phyloP scores from a whole-genome alignment of 2,329 filamentous ascomycete species.

The Colletotrichum tropicale region DNA sequence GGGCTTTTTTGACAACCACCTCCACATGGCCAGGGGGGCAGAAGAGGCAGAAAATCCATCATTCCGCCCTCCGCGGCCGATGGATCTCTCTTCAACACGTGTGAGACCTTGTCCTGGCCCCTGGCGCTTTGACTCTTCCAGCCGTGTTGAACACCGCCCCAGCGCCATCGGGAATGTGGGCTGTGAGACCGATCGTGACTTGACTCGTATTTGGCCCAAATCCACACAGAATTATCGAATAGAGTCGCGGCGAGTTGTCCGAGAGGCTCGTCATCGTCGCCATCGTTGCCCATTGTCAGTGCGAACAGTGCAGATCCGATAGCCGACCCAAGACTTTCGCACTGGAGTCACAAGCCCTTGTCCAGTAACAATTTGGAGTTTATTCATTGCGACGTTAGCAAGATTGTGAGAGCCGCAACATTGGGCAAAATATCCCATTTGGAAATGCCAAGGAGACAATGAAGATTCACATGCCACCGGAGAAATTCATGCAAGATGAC shows the following conservation, averaged over 20 bases:
- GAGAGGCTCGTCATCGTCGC: not conserved
- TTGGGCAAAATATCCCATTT: not conserved
- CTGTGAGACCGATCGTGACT: not conserved
- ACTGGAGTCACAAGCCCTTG: not conserved
- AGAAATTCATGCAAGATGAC: not conserved
- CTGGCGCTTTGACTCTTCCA: not conserved
- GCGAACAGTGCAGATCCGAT: slow-evolving; percentile 16
- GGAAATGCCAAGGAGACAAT: not conserved
- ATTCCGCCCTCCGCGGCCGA: not conserved
- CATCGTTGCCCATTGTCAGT: not conserved
- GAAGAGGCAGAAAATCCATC: not conserved
- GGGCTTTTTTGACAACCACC: not conserved
- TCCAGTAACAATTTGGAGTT: not conserved
- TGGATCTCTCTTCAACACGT: not conserved
- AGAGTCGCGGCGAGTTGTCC: not conserved
- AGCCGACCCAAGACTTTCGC: slow-evolving; percentile 1
- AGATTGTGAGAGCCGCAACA: not conserved
- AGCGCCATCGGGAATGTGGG: not conserved
- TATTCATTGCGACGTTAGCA: not conserved
- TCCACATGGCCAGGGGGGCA: not conserved
- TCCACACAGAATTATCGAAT: not conserved
- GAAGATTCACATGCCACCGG: not conserved
- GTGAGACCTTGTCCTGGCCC: not conserved
- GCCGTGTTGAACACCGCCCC: not conserved
- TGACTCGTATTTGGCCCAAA: not conserved